These are phyloP conservation scores for Blastocystis sp. DNA, from an alignment of 352 stramenopile genomes.

Conservation along the genomic window DNA sequence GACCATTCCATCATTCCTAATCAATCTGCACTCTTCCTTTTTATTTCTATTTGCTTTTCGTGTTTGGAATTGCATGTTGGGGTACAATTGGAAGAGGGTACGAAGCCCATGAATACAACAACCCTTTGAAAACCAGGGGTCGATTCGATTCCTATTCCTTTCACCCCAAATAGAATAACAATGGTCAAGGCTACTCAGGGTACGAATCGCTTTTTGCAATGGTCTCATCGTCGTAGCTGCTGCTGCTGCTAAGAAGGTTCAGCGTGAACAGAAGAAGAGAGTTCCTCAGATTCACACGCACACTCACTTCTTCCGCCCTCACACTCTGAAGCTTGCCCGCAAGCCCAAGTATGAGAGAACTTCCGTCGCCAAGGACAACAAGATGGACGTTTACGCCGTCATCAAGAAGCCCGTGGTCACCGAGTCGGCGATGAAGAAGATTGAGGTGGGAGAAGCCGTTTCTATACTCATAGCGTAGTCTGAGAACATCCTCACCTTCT, in stretches of 20 bases:
- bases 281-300: too few relatives aligned
- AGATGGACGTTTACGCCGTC: constrained; percentile 87
- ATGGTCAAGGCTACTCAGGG: constrained; percentile 68
- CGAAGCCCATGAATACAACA: background rate
- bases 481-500: constrained; percentile 99
- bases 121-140: background rate
- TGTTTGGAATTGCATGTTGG: too few relatives aligned
- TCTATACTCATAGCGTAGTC: constrained; percentile 75
- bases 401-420: constrained; percentile 86
- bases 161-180: constrained; percentile 11
- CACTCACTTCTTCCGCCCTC: too few relatives aligned
- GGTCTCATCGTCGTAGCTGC: constrained; percentile 65
- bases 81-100: too few relatives aligned
- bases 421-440: constrained; percentile 99
- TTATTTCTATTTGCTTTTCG: too few relatives aligned
- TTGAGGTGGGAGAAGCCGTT: constrained; percentile 78
- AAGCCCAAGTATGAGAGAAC: constrained; percentile 87
- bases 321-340: too few relatives aligned
- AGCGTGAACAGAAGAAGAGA: background rate
- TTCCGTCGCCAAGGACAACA: constrained; percentile 82
- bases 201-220: constrained; percentile 45
- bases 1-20: too few relatives aligned
- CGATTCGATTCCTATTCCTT: background rate
- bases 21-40: too few relatives aligned
- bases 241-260: constrained; percentile 67